Conservation (phyloP, 805 yeast genomes). For the Blastobotrys robertii region DNA sequence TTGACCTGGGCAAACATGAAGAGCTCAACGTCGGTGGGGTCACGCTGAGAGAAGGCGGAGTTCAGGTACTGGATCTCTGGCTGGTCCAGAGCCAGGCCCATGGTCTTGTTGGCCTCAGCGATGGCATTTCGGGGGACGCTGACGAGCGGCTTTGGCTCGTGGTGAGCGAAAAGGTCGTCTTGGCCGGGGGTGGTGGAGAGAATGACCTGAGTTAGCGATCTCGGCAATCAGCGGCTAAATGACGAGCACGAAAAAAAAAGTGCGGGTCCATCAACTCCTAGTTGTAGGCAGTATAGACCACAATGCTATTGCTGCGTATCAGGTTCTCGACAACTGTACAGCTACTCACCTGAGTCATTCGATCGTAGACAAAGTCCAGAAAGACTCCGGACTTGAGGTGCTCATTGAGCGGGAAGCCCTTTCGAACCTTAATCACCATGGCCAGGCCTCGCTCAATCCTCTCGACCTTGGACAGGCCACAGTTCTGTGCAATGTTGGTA, state of each 20-base stretch:
- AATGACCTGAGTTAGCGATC: constrained; percentile 17
- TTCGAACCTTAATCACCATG: constrained; percentile 57
- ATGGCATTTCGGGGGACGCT: constrained; percentile 45
- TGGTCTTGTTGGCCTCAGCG: constrained; percentile 62
- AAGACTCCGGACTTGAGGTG: constrained; percentile 45
- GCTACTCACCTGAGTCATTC: constrained; percentile 77
- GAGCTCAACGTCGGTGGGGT: constrained; percentile 95
- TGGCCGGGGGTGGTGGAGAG: constrained; percentile 51
- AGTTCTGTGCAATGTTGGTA: constrained; percentile 81
- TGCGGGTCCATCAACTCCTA: constrained; percentile 40
- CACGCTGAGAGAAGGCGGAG: constrained; percentile 75
- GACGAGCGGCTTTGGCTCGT: constrained; percentile 75
- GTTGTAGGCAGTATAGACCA: too few relatives aligned
- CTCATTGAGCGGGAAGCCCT: constrained; percentile 57
- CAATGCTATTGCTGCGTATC: too few relatives aligned
- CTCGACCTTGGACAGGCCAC: constrained; percentile 68
- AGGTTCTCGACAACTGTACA: too few relatives aligned
- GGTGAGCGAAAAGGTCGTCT: constrained; percentile 67
- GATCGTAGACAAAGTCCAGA: constrained; percentile 69
- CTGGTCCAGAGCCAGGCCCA: constrained; percentile 90
- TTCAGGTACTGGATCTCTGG: constrained; percentile 88
- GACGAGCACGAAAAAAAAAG: constrained; percentile 6
- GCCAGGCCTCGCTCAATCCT: constrained; percentile 90
- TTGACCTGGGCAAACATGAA: constrained; percentile 99
- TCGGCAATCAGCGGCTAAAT: not conserved